Conservation (phyloP, 495 filamentous ascomycete species). For the Podospora sp. region DNA sequence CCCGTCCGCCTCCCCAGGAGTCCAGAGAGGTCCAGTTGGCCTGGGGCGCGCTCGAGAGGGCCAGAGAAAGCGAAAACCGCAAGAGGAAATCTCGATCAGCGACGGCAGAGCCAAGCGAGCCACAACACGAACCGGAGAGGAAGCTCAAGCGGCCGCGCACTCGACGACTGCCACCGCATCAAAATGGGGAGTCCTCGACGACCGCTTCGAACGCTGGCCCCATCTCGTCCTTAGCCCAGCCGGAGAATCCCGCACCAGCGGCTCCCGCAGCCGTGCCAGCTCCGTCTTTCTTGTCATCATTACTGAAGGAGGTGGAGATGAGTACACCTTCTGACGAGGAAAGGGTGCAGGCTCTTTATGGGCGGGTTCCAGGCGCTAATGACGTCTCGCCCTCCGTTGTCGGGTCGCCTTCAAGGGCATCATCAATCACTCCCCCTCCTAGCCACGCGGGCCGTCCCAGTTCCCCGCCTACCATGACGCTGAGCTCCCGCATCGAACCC, state of each 20-base stretch:
- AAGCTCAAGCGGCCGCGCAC: constrained; percentile 86
- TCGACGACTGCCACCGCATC: constrained; percentile 38
- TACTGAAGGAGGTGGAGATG: constrained; percentile 85
- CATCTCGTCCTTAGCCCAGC: constrained; percentile 51
- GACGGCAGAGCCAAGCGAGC: constrained; percentile 70
- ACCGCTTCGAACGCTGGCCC: constrained; percentile 34
- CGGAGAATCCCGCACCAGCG: constrained; percentile 20
- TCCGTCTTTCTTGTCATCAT: constrained; percentile 72
- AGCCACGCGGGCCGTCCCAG: constrained; percentile 63
- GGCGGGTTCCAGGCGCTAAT: constrained; percentile 49
- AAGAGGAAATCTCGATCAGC: constrained; percentile 78
- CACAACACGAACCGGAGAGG: constrained; percentile 63
- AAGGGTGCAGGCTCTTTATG: constrained; percentile 48
- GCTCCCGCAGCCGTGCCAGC: constrained; percentile 43
- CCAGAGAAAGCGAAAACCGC: constrained; percentile 66
- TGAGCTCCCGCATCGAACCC: constrained; percentile 67
- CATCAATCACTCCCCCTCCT: constrained; percentile 71
- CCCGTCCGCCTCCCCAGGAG: constrained; percentile 58
- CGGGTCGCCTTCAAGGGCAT: constrained; percentile 67
- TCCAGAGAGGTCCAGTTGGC: constrained; percentile 78
- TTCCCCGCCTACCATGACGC: constrained; percentile 60
- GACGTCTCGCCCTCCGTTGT: constrained; percentile 67
- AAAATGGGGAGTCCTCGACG: constrained; percentile 42
- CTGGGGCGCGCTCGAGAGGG: constrained; percentile 88
- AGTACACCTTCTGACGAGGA: constrained; percentile 60